phyloP scores from a whole-genome alignment of 306 rosid species.

The Lagenaria siceraria region DNA sequence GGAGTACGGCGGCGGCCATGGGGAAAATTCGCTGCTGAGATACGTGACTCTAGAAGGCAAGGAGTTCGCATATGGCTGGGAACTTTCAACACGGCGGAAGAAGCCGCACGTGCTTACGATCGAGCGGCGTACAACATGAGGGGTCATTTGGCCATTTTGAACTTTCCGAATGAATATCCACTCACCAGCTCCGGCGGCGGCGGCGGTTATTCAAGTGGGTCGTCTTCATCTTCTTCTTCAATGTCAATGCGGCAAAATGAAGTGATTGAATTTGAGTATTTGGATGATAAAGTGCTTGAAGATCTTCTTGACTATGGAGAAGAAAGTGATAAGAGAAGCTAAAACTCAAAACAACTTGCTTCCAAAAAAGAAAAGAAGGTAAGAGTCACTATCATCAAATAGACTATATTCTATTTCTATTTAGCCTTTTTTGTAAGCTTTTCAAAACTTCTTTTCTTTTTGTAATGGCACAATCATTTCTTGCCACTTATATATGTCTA shows the following conservation, averaged over 20 bases:
- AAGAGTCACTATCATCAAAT: not conserved
- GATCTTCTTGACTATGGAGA: slow-evolving; percentile 67
- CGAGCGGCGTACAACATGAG: slow-evolving; percentile 81
- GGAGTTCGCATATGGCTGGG: slow-evolving; percentile 77
- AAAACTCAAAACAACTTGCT: not conserved
- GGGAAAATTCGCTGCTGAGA: slow-evolving; percentile 95
- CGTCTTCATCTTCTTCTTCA: slow-evolving; percentile 17
- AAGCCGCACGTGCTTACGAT: slow-evolving; percentile 91
- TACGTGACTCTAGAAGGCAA: slow-evolving; percentile 63
- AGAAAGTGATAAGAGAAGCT: slow-evolving; percentile 16
- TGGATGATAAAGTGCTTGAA: slow-evolving; percentile 64
- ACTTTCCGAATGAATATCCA: slow-evolving; percentile 60
- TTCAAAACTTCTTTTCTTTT: not conserved
- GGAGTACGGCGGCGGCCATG: slow-evolving; percentile 75
- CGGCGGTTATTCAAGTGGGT: not conserved
- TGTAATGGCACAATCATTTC: not conserved
- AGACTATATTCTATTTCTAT: not conserved
- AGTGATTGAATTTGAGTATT: slow-evolving; percentile 68
- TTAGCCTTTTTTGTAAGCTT: not conserved
- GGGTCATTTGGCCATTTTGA: slow-evolving; percentile 70
- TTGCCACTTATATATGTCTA: not conserved
- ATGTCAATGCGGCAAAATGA: slow-evolving; percentile 24
- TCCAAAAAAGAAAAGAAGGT: not conserved
- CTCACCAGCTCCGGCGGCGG: not conserved
- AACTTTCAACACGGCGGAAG: slow-evolving; percentile 82